phyloP scores from a whole-genome alignment of 2,329 filamentous ascomycete genomes.

The Cladosporium oxysporum region DNA sequence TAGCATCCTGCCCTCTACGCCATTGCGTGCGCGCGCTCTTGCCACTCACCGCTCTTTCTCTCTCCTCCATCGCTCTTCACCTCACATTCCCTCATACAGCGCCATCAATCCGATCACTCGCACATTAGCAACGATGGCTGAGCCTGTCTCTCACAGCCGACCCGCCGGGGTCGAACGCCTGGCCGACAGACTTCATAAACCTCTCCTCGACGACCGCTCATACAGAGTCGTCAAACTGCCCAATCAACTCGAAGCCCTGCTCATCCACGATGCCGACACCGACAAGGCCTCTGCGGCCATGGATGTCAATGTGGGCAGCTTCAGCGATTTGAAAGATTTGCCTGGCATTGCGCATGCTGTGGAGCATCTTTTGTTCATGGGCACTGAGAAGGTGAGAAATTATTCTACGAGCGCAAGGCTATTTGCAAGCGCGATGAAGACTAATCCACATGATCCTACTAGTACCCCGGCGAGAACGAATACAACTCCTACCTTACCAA shows the following conservation, averaged over 20 bases:
- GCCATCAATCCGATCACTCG: background rate
- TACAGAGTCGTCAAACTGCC: slow-evolving; percentile 84
- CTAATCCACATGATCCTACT: slow-evolving; percentile 21
- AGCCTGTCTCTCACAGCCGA: slow-evolving; percentile 22
- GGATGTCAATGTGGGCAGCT: slow-evolving; percentile 94
- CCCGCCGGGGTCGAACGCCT: slow-evolving; percentile 40
- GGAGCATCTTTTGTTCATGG: slow-evolving; percentile 97
- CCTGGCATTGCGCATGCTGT: slow-evolving; percentile 95
- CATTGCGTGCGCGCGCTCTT: background rate
- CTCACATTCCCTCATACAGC: background rate
- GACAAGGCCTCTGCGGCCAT: slow-evolving; percentile 96
- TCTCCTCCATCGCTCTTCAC: background rate
- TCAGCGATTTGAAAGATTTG: slow-evolving; percentile 88
- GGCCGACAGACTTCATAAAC: slow-evolving; percentile 75
- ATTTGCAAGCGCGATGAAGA: background rate
- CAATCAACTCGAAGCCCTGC: slow-evolving; percentile 85
- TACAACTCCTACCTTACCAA: slow-evolving; percentile 91
- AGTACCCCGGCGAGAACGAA: slow-evolving; percentile 91
- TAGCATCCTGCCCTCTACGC: background rate
- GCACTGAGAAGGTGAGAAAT: slow-evolving; percentile 78
- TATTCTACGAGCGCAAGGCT: background rate
- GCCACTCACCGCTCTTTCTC: background rate
- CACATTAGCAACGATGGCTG: slow-evolving; percentile 25
- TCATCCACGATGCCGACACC: slow-evolving; percentile 91
- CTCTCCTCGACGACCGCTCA: slow-evolving; percentile 78